These are phyloP conservation scores for Colletotrichum scovillei DNA, from an alignment of 2,329 filamentous ascomycete genomes.

Conservation along the genomic window DNA sequence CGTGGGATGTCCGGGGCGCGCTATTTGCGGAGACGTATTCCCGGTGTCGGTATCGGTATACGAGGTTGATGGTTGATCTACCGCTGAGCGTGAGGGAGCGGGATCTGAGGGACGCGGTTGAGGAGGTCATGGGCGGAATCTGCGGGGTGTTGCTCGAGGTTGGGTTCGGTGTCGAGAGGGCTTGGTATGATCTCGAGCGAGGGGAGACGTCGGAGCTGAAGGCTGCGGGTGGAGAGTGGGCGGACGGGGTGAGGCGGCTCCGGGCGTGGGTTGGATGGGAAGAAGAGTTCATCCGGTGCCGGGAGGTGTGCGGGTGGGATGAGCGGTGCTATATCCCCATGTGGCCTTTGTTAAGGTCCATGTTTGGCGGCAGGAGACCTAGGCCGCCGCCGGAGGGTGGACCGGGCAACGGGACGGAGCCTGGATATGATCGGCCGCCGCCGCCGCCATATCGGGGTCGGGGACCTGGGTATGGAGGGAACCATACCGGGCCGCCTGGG, in stretches of 20 bases:
- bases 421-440: constrained; percentile 8
- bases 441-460: constrained; percentile 12
- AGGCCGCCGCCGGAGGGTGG: constrained; percentile 16
- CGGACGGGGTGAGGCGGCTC: constrained; percentile 51
- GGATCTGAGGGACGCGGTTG: constrained; percentile 50
- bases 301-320: constrained; percentile 52
- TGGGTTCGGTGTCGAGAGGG: constrained; percentile 53
- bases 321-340: constrained; percentile 62
- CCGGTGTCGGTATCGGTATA: constrained; percentile 55
- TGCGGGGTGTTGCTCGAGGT: constrained; percentile 55
- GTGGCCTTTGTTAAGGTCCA: constrained; percentile 53
- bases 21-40: constrained; percentile 51
- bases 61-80: constrained; percentile 45
- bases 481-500: constrained; percentile 1
- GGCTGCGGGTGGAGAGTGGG: constrained; percentile 39
- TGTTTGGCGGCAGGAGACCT: constrained; percentile 29
- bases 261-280: constrained; percentile 64
- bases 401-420: constrained; percentile 25
- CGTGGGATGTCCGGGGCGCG: constrained; percentile 47
- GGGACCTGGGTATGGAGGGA: constrained; percentile 11
- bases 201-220: neutral
- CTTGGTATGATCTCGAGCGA: constrained; percentile 47
- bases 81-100: constrained; percentile 48
- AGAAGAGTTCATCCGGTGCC: constrained; percentile 55
- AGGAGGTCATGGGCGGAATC: constrained; percentile 52